Percentiles rank a stretch among this genome's conserved stretches.
Evolutionary conservation across 495 filamentous ascomycete genomes (phyloP).

Genomic region (Lasiosphaeris hirsuta): DNA sequence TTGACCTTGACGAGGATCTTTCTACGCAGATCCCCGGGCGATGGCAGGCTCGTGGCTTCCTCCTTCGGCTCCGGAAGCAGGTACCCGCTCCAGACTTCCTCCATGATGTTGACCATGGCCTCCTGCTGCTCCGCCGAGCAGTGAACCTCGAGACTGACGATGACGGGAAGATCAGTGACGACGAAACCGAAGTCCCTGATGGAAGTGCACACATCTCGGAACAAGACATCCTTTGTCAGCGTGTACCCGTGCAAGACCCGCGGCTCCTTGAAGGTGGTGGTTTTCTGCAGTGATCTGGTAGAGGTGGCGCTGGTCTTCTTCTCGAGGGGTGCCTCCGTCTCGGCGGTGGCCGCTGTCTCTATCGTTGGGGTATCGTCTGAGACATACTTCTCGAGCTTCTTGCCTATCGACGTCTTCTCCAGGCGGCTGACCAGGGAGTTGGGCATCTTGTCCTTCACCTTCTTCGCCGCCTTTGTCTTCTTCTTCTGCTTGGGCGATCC

Average conservation of each 20-base stretch:
- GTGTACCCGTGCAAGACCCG: conserved; percentile 87
- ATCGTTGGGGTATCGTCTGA: conserved; percentile 17
- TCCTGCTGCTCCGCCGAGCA: conserved; percentile 74
- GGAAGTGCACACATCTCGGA: conserved; percentile 76
- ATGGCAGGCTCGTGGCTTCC: conserved; percentile 54
- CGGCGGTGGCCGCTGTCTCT: conserved; percentile 34
- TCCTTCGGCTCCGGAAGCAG: conserved; percentile 59
- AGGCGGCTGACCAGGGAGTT: conserved; percentile 34
- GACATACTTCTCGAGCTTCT: conserved; percentile 33
- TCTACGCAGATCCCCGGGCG: conserved; percentile 59
- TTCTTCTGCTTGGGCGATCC: conserved; percentile 18
- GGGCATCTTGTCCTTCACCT: conserved; percentile 36
- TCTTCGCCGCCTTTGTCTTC: conserved; percentile 24
- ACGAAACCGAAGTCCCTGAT: conserved; percentile 78
- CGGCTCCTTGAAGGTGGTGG: conserved; percentile 53
- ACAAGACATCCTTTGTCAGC: conserved; percentile 79
- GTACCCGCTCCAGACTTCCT: conserved; percentile 66
- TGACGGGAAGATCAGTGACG: conserved; percentile 68
- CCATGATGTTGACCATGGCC: conserved; percentile 86
- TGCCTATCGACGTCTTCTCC: conserved; percentile 39
- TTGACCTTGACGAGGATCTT: conserved; percentile 94
- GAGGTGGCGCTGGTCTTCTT: conserved; percentile 23
- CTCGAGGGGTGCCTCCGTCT: conserved; percentile 11
- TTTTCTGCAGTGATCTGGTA: conserved; percentile 11
- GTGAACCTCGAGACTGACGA: conserved; percentile 89